Conservation (phyloP, 2,329 filamentous ascomycete genomes). For the Alternaria sp. region DNA sequence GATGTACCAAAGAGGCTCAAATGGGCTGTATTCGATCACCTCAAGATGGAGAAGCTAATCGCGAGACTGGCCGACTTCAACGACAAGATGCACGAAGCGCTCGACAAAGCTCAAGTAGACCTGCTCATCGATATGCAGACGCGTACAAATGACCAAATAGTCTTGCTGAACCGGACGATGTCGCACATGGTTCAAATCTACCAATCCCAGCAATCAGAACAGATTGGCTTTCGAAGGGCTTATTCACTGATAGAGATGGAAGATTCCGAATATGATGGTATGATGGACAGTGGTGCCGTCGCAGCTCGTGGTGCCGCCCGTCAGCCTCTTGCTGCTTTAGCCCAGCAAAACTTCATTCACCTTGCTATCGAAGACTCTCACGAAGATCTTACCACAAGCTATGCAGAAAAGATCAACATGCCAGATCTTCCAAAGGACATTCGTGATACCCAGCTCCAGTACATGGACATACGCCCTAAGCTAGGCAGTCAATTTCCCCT, state of each 20-base stretch:
- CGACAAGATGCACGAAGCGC: conserved; percentile 45
- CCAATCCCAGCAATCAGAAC: conserved; percentile 23
- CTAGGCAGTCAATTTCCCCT: conserved; percentile 22
- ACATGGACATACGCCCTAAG: conserved; percentile 25
- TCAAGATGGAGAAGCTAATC: conserved; percentile 42
- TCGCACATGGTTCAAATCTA: conserved; percentile 46
- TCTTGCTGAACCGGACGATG: conserved; percentile 45
- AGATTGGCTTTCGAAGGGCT: conserved; percentile 12
- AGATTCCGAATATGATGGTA: conserved; percentile 26
- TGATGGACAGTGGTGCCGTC: neutral
- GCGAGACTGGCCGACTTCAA: conserved; percentile 44
- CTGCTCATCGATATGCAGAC: conserved; percentile 38
- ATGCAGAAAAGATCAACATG: conserved; percentile 31
- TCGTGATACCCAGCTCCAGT: conserved; percentile 7
- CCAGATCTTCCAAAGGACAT: conserved; percentile 21
- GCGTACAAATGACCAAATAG: conserved; percentile 46
- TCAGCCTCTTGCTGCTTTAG: conserved; percentile 37
- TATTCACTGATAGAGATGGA: conserved; percentile 24
- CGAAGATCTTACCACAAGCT: conserved; percentile 32
- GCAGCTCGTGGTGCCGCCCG: conserved; percentile 13
- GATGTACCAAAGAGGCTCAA: conserved; percentile 33
- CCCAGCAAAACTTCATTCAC: conserved; percentile 47
- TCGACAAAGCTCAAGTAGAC: conserved; percentile 40
- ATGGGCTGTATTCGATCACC: conserved; percentile 42
- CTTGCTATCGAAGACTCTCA: conserved; percentile 39